Percentiles rank a stretch among this genome's conserved stretches.
These are phyloP conservation scores for Fusarium transvaalense DNA, from an alignment of 2,329 filamentous ascomycete genomes.

Conservation along the genomic window DNA sequence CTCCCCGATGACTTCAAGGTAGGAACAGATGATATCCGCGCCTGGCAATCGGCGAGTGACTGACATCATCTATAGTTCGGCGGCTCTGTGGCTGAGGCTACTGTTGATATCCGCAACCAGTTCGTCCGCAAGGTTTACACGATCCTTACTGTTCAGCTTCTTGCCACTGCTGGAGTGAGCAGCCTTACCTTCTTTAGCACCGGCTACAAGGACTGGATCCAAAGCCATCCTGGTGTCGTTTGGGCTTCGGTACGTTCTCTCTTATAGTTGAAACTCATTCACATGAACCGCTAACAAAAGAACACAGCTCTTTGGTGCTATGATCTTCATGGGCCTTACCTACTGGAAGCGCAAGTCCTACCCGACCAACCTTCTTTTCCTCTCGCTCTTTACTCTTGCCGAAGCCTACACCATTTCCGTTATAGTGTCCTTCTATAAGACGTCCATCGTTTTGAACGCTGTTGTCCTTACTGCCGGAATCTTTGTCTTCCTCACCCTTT, in stretches of 20 bases:
- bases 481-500: slow-evolving; percentile 83
- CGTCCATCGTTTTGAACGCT: slow-evolving; percentile 87
- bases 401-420: slow-evolving; percentile 96
- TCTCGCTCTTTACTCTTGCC: slow-evolving; percentile 87
- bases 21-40: not conserved
- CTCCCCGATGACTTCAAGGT: slow-evolving; percentile 98
- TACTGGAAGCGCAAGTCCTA: slow-evolving; percentile 98
- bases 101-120: slow-evolving; percentile 94
- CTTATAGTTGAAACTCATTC: not conserved
- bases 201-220: slow-evolving; percentile 88
- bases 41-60: not conserved
- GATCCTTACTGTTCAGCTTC: slow-evolving; percentile 94
- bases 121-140: slow-evolving; percentile 98
- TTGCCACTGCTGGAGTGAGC: slow-evolving; percentile 85
- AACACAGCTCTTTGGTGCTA: slow-evolving; percentile 77
- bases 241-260: slow-evolving; percentile 75
- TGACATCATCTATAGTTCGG: slow-evolving; percentile 73
- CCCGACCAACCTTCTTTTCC: slow-evolving; percentile 93
- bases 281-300: slow-evolving; percentile 37
- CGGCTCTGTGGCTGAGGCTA: slow-evolving; percentile 91
- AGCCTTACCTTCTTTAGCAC: slow-evolving; percentile 86
- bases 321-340: slow-evolving; percentile 86
- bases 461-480: slow-evolving; percentile 88
- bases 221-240: slow-evolving; percentile 84
- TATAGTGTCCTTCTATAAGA: slow-evolving; percentile 90